These are phyloP conservation scores for Lipomyces anomalus DNA, from an alignment of 805 yeast species.

Conservation along the genomic window DNA sequence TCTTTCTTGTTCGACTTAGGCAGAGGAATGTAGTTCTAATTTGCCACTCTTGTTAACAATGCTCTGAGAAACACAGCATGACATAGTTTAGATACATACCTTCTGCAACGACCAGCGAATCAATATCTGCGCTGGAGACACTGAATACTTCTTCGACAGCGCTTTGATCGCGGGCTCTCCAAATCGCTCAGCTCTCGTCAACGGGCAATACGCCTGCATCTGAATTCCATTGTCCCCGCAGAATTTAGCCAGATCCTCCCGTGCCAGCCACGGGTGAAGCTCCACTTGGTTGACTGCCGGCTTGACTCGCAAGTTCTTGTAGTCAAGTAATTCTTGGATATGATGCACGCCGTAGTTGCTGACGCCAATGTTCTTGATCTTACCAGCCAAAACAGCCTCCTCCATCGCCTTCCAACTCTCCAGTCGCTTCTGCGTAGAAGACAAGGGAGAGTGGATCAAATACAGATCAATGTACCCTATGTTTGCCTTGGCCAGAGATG, in stretches of 20 bases:
- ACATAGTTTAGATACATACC: too few species aligned
- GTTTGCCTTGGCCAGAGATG: slow-evolving; percentile 48
- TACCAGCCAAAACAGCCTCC: slow-evolving; percentile 48
- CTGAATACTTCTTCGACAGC: slow-evolving; percentile 38
- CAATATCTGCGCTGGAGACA: slow-evolving; percentile 43
- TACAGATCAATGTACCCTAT: slow-evolving; percentile 68
- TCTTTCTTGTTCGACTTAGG: slow-evolving; percentile 54
- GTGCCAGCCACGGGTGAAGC: slow-evolving; percentile 48
- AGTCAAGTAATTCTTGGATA: slow-evolving; percentile 46
- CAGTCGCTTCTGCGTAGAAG: slow-evolving; percentile 33
- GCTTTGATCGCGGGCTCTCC: slow-evolving; percentile 32
- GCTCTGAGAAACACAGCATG: slow-evolving; percentile 48
- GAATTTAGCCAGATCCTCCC: slow-evolving; percentile 40
- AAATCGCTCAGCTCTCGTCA: slow-evolving; percentile 48
- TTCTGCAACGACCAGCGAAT: slow-evolving; percentile 46
- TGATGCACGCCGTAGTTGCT: slow-evolving; percentile 58
- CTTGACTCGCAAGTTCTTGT: slow-evolving; percentile 42
- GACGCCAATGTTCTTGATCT: slow-evolving; percentile 53
- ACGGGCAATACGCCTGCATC: slow-evolving; percentile 60
- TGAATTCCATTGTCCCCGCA: slow-evolving; percentile 43
- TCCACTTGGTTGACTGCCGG: slow-evolving; percentile 72
- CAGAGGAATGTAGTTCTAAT: too few species aligned
- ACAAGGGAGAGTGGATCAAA: slow-evolving; percentile 52
- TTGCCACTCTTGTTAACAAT: too few species aligned
- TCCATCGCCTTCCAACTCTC: slow-evolving; percentile 53